Conservation (phyloP, 2,329 filamentous ascomycete genomes). For the Diaporthe aspalathi region DNA sequence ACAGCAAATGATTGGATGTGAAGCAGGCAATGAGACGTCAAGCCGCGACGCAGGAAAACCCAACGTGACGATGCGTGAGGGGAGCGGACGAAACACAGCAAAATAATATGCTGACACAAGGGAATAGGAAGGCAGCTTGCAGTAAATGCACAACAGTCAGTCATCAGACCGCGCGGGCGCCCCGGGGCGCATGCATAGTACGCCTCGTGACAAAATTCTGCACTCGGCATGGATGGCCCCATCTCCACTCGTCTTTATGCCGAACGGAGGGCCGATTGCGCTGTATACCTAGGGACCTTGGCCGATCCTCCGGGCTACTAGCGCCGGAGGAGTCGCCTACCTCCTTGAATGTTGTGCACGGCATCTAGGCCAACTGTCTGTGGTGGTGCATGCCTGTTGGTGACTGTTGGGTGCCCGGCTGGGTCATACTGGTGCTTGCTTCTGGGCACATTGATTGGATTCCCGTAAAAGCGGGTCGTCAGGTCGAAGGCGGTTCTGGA, state of each 20-base stretch:
- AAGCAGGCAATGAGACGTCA: neutral
- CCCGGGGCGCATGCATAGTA: neutral
- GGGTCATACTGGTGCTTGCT: neutral
- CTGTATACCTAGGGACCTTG: neutral
- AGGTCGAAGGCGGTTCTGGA: neutral
- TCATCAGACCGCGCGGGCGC: conserved; percentile 12
- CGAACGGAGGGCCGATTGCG: conserved; percentile 20
- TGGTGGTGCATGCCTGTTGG: neutral
- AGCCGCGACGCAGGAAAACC: neutral
- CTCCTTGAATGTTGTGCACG: neutral
- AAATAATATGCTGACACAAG: neutral
- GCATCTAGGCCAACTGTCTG: neutral
- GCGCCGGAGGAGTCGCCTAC: neutral
- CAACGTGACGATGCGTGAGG: neutral
- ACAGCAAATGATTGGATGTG: neutral
- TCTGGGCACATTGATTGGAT: neutral
- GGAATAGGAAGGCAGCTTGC: neutral
- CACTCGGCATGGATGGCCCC: conserved; percentile 25
- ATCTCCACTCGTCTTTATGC: conserved; percentile 23
- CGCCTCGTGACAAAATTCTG: conserved; percentile 32
- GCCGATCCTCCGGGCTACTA: conserved; percentile 22
- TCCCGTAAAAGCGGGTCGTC: neutral
- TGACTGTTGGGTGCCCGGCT: conserved; percentile 1
- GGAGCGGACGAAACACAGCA: neutral
- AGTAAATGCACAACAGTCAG: conserved; percentile 10